phyloP scores from a whole-genome alignment of 2,329 filamentous ascomycete species.

The Colletotrichum abscissum region DNA sequence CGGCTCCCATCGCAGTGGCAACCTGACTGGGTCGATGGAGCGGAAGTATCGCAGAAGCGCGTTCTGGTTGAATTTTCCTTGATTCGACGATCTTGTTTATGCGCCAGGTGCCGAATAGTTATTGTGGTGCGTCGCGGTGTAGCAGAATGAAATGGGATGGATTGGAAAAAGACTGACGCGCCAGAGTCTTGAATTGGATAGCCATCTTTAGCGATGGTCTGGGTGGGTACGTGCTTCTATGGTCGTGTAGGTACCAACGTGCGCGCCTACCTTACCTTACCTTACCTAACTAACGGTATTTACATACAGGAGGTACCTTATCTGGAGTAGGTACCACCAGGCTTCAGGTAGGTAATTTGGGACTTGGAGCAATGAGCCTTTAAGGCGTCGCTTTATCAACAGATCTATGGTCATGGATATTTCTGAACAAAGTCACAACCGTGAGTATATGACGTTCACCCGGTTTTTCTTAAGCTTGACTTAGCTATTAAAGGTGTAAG shows the following conservation, averaged over 20 bases:
- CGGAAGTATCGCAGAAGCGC: not conserved
- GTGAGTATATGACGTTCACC: too few species aligned
- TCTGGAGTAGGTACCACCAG: too few species aligned
- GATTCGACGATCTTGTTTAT: not conserved
- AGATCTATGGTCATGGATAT: too few species aligned
- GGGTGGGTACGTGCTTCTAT: not conserved
- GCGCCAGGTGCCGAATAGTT: not conserved
- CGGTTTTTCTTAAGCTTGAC: too few species aligned
- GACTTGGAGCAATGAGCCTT: too few species aligned
- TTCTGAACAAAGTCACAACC: too few species aligned
- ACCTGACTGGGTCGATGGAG: not conserved
- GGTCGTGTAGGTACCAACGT: not conserved
- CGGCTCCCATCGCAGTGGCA: constrained; percentile 40
- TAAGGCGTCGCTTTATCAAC: too few species aligned
- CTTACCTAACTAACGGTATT: too few species aligned
- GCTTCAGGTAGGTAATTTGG: too few species aligned
- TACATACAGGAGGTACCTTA: too few species aligned
- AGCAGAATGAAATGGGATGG: not conserved
- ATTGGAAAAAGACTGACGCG: not conserved
- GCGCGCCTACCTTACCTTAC: not conserved
- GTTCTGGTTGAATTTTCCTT: not conserved
- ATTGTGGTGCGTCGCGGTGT: not conserved
- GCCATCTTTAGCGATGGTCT: too few species aligned
- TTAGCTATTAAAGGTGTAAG: too few species aligned
- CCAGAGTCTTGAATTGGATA: not conserved